Conservation (phyloP, 108 stramenopile genomes). For the Pseudonitzschia pungens region DNA sequence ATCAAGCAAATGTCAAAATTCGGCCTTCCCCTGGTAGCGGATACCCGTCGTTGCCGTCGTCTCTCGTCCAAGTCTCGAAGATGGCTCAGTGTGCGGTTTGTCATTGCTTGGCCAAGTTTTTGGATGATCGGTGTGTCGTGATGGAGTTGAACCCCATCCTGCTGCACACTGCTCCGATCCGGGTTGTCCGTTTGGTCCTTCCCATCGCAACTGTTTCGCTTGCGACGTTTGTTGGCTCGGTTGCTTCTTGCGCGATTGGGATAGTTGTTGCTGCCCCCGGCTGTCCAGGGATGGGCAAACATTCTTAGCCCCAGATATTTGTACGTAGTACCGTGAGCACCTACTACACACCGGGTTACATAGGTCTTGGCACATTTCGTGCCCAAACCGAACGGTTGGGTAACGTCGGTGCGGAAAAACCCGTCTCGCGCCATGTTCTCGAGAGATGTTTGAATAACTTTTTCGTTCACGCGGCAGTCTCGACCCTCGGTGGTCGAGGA, state of each 20-base stretch:
- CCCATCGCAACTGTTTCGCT: not conserved
- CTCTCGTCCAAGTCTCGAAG: constrained; percentile 31
- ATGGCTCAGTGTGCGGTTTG: constrained; percentile 41
- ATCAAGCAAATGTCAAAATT: constrained; percentile 72
- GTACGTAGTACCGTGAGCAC: constrained; percentile 80
- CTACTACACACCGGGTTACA: constrained; percentile 72
- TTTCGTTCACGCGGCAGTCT: not conserved
- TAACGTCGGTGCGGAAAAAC: constrained; percentile 49
- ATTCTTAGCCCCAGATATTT: constrained; percentile 88
- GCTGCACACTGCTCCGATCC: no score
- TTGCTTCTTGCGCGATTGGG: not conserved
- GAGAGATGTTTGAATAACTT: constrained; percentile 27
- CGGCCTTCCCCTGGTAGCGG: constrained; percentile 32
- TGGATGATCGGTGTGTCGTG: constrained; percentile 19
- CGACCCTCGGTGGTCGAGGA: not conserved
- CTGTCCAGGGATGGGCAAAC: constrained; percentile 83
- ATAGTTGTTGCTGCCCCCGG: not conserved
- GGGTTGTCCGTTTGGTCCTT: constrained; percentile 4
- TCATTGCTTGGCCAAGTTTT: constrained; percentile 26
- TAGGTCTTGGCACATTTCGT: constrained; percentile 71
- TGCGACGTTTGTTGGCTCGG: not conserved
- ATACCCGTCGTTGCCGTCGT: constrained; percentile 25
- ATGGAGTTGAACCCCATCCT: no score
- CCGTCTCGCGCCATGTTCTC: constrained; percentile 29
- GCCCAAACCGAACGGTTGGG: constrained; percentile 64